Conservation (phyloP, 306 rosid genomes). For the Quillaja saponaria region DNA sequence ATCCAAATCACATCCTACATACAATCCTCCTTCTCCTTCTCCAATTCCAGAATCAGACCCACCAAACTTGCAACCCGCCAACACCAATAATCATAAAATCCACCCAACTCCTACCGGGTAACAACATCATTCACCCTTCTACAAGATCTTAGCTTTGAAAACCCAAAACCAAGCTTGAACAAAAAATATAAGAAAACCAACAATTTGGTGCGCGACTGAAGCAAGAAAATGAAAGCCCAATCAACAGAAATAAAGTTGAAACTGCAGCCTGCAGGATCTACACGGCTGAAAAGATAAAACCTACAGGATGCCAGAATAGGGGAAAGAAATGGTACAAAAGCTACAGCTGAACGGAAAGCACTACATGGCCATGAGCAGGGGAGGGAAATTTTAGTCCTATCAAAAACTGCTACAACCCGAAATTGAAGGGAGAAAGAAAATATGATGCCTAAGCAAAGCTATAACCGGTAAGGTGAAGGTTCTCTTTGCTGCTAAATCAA, state of each 20-base stretch:
- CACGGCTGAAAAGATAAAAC: conserved; percentile 21
- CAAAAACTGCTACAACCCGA: too few relatives aligned
- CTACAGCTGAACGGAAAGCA: too few relatives aligned
- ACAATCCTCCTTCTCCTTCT: conserved; percentile 45
- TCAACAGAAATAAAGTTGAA: conserved; percentile 27
- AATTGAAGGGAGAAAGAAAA: too few relatives aligned
- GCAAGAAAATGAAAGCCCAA: conserved; percentile 23
- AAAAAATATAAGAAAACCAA: conserved; percentile 12
- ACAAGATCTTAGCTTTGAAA: conserved; percentile 28
- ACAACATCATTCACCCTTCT: conserved; percentile 32
- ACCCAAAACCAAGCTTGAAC: conserved; percentile 15
- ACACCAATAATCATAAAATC: conserved; percentile 52
- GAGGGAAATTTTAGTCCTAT: too few relatives aligned
- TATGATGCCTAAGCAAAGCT: too few relatives aligned
- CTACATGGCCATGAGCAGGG: too few relatives aligned
- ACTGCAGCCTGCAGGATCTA: conserved; percentile 54
- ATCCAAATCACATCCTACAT: conserved; percentile 71
- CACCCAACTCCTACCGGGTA: conserved; percentile 33
- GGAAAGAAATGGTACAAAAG: too few relatives aligned
- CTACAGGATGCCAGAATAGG: too few relatives aligned
- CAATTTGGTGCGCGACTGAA: conserved; percentile 27
- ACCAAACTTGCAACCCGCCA: conserved; percentile 29
- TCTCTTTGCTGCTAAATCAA: too few relatives aligned
- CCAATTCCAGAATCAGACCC: conserved; percentile 38
- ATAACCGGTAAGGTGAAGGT: too few relatives aligned